Evolutionary conservation across 257 asterid genomes (phyloP).

Genomic region (Jacaranda mimosifolia): DNA sequence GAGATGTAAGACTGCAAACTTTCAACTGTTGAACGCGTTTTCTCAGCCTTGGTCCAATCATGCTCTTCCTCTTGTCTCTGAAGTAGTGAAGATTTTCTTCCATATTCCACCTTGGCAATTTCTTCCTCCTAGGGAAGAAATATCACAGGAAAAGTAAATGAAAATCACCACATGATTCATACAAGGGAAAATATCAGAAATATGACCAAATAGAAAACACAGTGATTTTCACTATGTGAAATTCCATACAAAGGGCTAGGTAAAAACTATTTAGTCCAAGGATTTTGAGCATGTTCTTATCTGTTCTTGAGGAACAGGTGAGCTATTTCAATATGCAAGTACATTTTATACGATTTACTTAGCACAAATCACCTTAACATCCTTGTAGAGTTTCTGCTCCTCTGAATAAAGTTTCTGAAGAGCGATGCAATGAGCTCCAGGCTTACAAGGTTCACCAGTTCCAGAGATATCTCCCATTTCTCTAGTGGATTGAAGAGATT

Average conservation of each 20-base stretch:
- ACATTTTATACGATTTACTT: conserved; percentile 3
- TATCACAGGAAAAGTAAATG: not conserved
- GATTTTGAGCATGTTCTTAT: not conserved
- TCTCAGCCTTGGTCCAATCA: conserved; percentile 66
- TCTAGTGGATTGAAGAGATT: conserved; percentile 58
- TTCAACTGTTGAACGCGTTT: conserved; percentile 64
- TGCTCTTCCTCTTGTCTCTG: conserved; percentile 75
- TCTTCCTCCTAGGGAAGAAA: conserved; percentile 64
- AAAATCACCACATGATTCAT: conserved; percentile 1
- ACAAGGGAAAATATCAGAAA: not conserved
- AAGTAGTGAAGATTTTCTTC: conserved; percentile 59
- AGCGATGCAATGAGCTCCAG: conserved; percentile 80
- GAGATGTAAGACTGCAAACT: conserved; percentile 62
- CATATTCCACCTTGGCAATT: conserved; percentile 67
- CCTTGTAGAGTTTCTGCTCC: conserved; percentile 81
- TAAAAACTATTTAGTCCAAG: not conserved
- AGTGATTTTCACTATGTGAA: not conserved
- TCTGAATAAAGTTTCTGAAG: conserved; percentile 72
- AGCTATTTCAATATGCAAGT: conserved; percentile 4
- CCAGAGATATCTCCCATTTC: conserved; percentile 47
- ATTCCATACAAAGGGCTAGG: conserved; percentile 1
- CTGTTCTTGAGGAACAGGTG: not conserved
- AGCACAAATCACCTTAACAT: conserved; percentile 66
- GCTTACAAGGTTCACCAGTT: conserved; percentile 75
- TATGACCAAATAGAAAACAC: not conserved